Evolutionary conservation across 257 asterid species (phyloP), one percentile per base, ranked within the genome.

Genomic region (Linderniella brevidens): DNA sequence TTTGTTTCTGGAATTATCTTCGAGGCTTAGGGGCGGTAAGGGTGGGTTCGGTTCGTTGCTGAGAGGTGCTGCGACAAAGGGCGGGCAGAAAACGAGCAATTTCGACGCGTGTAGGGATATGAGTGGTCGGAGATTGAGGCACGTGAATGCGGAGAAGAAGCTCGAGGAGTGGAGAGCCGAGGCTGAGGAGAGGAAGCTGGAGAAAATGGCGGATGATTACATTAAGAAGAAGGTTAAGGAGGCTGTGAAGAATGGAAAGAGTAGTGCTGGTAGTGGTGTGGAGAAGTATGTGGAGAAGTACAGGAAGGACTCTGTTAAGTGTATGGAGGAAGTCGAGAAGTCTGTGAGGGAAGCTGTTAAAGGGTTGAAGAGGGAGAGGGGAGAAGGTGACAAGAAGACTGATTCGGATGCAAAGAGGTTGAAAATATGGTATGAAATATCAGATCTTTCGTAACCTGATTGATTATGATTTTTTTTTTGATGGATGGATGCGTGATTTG

Each of bases 31-130:
- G 53, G 99, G 99, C 4, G 99, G 99, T 55, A 90, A 90, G 70
- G 99, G 99, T 15, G 98, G 96, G 19, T 90, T 90, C 35, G 98
- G 96, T 13, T 85, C 96, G 48, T 54, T 90, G 68, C 68, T 90
- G 37, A 68, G 96, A 66, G 94, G 98, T 35, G 90, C 98, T 11
- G 98, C 96, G 37, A 88, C 96, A 3, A 90, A 90, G 61, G 98
- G 95, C 0, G 98, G 98, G 35, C 98, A 90, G 75, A 90, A 90
- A 66, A 79, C 98, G 10, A 85, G 81, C 50, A 87, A 87, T 61
- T 87, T 87, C 19, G 98, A 90, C 40, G 96, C 98, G 11, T 90
- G 98, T 56, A 62, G 98, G 73, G 98, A 90, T 60, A 88, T 88
- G 98, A 88, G 79, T 50, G 98, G 98, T 47, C 69, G 98, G 60